Evolutionary conservation across 768 basidiomycete species (phyloP), one percentile per base, ranked within the genome.

Genomic region (Gyrodon lividus): DNA sequence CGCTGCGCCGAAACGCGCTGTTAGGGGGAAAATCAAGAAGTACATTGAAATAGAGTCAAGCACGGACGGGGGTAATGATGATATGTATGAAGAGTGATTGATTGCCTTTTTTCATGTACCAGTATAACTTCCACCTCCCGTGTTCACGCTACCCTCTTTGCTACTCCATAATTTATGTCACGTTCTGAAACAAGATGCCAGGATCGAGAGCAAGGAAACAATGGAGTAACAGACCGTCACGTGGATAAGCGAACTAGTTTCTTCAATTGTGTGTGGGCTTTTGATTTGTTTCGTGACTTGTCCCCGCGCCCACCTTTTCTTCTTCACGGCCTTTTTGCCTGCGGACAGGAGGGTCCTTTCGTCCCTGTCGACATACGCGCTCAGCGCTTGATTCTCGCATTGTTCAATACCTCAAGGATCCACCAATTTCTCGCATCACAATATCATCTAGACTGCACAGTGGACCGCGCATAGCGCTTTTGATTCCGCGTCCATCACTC

Each of bases 11-110:
- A 72, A 72, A 47, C 77, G 84, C 22, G 73, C 78, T n/a, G 77
- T 76, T 10, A 65, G 76, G 50, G 74, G 70, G 8, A 71, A 73
- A 38, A 61, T 74, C 47, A 84, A 82, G 75, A 82, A 83, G 56
- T 88, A 83, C 67, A 72, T 87, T 10, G 85, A 86, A 58, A 72
- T 86, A 38, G 65, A 65, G 55, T 80, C 78, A 2, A 78, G 77
- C 45, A 74, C 77, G 40, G 78, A 76, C 4, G 75, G 75, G 13
- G 77, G 73, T 24, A 75, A 69, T 3, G 74, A 68, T 37, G 77
- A 76, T 23, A 70, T 79, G 73, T 81, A 81, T 60, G 66, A 66
- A 9, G 73, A 77, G 23, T 72, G 72, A 52, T 63, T 54, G 34
- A 23, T 44, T 48, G 46, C 37, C 42, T 40, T 39, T 38, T 38